Percentiles rank a stretch among this genome's conserved stretches.
Evolutionary conservation across 1,139 yeast species (phyloP).

Genomic region (Nakaseomyces bracarensis): DNA sequence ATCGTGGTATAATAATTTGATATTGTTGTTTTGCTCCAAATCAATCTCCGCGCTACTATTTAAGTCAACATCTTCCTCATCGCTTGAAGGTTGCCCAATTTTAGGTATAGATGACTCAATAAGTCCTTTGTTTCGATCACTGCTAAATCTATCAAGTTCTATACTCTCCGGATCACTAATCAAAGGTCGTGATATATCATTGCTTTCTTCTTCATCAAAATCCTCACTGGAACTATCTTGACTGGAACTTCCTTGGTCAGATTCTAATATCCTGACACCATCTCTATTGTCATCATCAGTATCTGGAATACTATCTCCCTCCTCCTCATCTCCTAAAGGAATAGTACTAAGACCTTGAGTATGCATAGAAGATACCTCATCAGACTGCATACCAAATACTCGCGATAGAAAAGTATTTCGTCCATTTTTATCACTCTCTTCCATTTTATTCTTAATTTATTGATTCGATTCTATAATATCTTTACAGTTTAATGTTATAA

Average conservation of each 20-base stretch:
- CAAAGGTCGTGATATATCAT: conserved; percentile 1
- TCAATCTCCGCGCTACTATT: conserved; percentile 13
- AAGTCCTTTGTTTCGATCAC: conserved; percentile 7
- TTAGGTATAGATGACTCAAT: conserved; percentile 16
- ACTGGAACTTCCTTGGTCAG: conserved; percentile 29
- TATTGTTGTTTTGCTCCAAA: conserved; percentile 8
- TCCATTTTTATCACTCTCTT: conserved; percentile 12
- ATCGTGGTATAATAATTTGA: neutral
- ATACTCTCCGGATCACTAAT: conserved; percentile 1
- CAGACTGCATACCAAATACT: conserved; percentile 35
- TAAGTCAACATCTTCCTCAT: conserved; percentile 17
- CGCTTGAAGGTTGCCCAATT: conserved; percentile 24
- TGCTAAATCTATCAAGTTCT: conserved; percentile 4
- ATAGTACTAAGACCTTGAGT: conserved; percentile 25
- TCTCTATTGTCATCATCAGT: conserved; percentile 13
- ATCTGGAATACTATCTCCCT: conserved; percentile 5
- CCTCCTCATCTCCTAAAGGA: conserved; percentile 9
- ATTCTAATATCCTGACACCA: conserved; percentile 25
- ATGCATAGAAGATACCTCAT: conserved; percentile 24
- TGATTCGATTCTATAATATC: neutral
- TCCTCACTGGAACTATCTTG: conserved; percentile 10
- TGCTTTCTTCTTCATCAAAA: neutral
- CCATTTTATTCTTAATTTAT: conserved; percentile 11
- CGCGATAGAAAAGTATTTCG: conserved; percentile 35
- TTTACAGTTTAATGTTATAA: too few species aligned